Percentiles rank a stretch among this genome's conserved stretches.
phyloP scores from a whole-genome alignment of 768 basidiomycete genomes.

The Agaricus sinodeliciosus region DNA sequence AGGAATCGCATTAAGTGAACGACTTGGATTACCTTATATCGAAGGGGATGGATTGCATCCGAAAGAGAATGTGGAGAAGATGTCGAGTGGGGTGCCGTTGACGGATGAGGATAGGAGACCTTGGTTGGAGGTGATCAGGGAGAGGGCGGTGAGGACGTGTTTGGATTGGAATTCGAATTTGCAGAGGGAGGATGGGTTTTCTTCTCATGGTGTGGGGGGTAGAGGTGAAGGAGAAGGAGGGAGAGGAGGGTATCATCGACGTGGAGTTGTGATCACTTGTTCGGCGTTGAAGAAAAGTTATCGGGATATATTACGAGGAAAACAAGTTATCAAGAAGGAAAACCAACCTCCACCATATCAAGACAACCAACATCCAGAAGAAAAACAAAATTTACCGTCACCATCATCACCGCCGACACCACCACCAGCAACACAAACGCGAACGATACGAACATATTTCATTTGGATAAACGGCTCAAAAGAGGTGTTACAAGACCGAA shows the following conservation, averaged over 20 bases:
- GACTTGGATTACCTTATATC: conserved; percentile 66
- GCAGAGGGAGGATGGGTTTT: conserved; percentile 1
- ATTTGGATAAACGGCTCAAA: conserved; percentile 67
- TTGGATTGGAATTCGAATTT: conserved; percentile 17
- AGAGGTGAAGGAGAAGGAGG: not conserved
- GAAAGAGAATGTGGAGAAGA: conserved; percentile 76
- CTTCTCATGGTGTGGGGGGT: too few relatives aligned
- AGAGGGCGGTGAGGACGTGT: conserved; percentile 45
- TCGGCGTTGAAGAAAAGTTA: conserved; percentile 80
- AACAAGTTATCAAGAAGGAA: too few relatives aligned
- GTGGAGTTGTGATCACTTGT: conserved; percentile 78
- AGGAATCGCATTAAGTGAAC: conserved; percentile 52
- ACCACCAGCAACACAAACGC: too few relatives aligned
- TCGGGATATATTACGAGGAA: conserved; percentile 75
- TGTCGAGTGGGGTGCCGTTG: conserved; percentile 70
- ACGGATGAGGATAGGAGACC: conserved; percentile 79
- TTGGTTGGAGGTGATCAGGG: conserved; percentile 74
- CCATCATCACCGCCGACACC: too few relatives aligned
- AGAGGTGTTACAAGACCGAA: conserved; percentile 53
- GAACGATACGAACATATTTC: conserved; percentile 75
- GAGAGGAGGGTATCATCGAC: not conserved
- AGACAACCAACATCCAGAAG: too few relatives aligned
- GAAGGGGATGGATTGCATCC: conserved; percentile 92
- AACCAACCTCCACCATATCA: too few relatives aligned
- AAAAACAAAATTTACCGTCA: conserved; percentile 8